A percentile compares a stretch with the other conserved stretches of the same genome.
phyloP scores from a whole-genome alignment of 2,329 filamentous ascomycete genomes.

The Apiospora koreana region DNA sequence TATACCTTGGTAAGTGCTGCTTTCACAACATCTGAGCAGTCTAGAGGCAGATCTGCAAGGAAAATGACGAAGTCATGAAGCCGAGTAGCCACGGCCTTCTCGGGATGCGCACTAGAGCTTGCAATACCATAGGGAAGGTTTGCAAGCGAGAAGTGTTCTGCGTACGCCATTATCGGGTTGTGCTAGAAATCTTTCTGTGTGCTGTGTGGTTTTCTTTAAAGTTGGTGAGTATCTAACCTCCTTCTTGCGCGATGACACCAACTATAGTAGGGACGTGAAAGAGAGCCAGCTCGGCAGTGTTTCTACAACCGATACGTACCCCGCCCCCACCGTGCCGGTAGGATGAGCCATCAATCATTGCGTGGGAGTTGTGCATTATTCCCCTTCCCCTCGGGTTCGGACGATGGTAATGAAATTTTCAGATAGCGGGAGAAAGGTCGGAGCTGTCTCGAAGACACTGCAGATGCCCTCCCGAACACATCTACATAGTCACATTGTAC shows the following conservation, averaged over 20 bases:
- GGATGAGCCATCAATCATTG: not conserved
- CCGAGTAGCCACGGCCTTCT: slow-evolving; percentile 50
- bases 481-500: not conserved
- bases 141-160: slow-evolving; percentile 48
- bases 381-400: not conserved
- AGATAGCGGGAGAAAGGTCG: not conserved
- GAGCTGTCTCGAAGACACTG: not conserved
- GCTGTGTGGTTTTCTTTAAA: not conserved
- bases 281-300: not conserved
- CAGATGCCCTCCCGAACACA: not conserved
- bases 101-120: slow-evolving; percentile 37
- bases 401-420: not conserved
- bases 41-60: slow-evolving; percentile 42
- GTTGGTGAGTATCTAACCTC: not conserved
- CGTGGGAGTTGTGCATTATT: not conserved
- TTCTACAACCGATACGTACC: not conserved
- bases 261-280: not conserved
- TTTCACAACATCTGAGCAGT: slow-evolving; percentile 13
- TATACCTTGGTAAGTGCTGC: slow-evolving; percentile 21
- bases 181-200: not conserved
- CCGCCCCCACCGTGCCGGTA: slow-evolving; percentile 16
- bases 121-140: slow-evolving; percentile 58
- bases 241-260: not conserved
- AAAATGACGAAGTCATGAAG: slow-evolving; percentile 54
- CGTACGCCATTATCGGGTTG: slow-evolving; percentile 17